Evolutionary conservation across 2,329 filamentous ascomycete genomes (phyloP), one percentile per base, ranked within the genome.

Genomic region (Colletotrichum coccodes): DNA sequence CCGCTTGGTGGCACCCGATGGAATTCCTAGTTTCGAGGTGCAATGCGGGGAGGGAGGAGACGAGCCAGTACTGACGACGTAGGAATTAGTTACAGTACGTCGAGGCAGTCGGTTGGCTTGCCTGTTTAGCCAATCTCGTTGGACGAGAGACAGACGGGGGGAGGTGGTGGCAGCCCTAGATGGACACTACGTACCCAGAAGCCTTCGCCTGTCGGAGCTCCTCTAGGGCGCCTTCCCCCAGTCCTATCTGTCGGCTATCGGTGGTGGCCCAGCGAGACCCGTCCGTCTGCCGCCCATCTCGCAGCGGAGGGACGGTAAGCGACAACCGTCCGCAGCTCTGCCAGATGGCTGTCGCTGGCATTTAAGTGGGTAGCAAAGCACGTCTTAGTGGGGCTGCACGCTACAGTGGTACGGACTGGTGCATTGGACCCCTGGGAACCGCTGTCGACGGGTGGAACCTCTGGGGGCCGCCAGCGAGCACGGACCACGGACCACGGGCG

Each of bases 201-300:
- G n/a, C 46, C 23, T 9, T 64, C 61, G 61, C 52, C 50, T 64
- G 53, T 64, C 61, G 60, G 60, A 18, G 60, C 16, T 38, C n/a
- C n/a, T n/a, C n/a, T n/a, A n/a, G n/a, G n/a, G 54, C 23, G 40
- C 26, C 47, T 56, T 36, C 60, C 58, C 60, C 64, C 64, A 64
- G 58, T 68, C 50, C 50, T 23, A 30, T 42, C 32, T 26, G 30
- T 60, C 61, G 66, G 66, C 61, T 69, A 69, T 69, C 66, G 66
- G 66, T n/a, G 53, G 42, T 23, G 54, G 66, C 52, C 54, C 66
- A 69, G 66, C 66, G 66, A 69, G 61, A 69, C 61, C 66, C 66
- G 61, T 50, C 61, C 61, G 40, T 34, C n/a, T 60, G 49, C 61
- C 65, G 65, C 56, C 60, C 32, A 6, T 40, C 32, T 34, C 36